These are phyloP conservation scores for Podospora sp. DNA, from an alignment of 495 filamentous ascomycete species.

Conservation along the genomic window DNA sequence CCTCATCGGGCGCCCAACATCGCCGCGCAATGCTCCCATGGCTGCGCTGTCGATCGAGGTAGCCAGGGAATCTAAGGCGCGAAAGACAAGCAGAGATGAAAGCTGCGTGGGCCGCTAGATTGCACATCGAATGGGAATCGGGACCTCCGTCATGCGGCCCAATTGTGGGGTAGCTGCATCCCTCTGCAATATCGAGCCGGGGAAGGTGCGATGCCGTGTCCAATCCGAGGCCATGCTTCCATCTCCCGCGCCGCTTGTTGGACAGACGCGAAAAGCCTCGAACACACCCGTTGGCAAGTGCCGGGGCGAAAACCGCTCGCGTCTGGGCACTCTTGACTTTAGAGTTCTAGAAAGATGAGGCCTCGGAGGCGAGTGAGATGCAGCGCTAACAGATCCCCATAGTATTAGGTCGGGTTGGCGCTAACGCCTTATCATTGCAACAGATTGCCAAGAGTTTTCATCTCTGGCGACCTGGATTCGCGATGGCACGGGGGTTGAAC, in stretches of 20 bases:
- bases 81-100: constrained; percentile 17
- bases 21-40: constrained; percentile 18
- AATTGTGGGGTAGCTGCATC: constrained; percentile 26
- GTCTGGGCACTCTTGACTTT: not conserved
- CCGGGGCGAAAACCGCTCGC: not conserved
- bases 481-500: not conserved
- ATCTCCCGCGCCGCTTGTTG: not conserved
- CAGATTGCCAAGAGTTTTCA: not conserved
- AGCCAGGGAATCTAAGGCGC: constrained; percentile 7
- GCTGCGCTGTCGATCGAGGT: constrained; percentile 19
- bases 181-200: constrained; percentile 29
- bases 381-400: not conserved
- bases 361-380: not conserved
- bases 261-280: constrained; percentile 1
- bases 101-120: constrained; percentile 27
- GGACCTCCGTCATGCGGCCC: constrained; percentile 23
- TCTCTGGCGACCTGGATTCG: not conserved
- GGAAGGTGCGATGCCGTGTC: constrained; percentile 30
- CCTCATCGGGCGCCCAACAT: constrained; percentile 11
- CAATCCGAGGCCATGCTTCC: not conserved
- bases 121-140: constrained; percentile 31
- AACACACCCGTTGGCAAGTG: constrained; percentile 4
- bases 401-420: not conserved
- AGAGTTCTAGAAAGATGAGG: not conserved
- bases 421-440: not conserved